Conservation (phyloP, 208 protist species). For the Trypanosoma melophagium region DNA sequence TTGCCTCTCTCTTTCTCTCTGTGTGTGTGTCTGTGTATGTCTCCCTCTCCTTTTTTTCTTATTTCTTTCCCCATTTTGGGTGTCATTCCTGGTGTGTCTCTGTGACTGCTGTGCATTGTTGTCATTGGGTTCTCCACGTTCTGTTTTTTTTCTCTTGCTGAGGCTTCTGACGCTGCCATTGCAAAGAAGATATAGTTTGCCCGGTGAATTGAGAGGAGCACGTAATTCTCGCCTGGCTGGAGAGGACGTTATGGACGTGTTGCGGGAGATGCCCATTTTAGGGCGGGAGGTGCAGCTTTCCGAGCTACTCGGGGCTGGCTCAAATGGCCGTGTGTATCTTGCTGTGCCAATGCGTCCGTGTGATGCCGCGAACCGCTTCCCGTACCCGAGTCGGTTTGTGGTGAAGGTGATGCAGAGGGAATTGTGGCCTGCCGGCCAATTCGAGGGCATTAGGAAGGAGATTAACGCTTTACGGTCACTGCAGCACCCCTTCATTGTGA, state of each 20-base stretch:
- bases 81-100: too few relatives aligned
- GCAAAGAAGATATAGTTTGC: too few relatives aligned
- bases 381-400: constrained; percentile 44
- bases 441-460: constrained; percentile 49
- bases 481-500: constrained; percentile 71
- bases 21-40: too few relatives aligned
- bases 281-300: constrained; percentile 59
- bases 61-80: too few relatives aligned
- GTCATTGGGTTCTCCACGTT: too few relatives aligned
- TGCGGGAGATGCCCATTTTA: constrained; percentile 23
- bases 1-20: too few relatives aligned
- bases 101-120: too few relatives aligned
- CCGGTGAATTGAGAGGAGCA: too few relatives aligned
- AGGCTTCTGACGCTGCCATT: too few relatives aligned
- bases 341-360: constrained; percentile 23
- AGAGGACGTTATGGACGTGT: neutral
- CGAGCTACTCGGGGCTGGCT: constrained; percentile 47
- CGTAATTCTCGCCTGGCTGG: neutral
- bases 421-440: constrained; percentile 34
- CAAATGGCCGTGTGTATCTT: constrained; percentile 59
- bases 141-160: too few relatives aligned
- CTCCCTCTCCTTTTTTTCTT: too few relatives aligned
- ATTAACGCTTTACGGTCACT: constrained; percentile 54
- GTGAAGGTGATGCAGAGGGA: constrained; percentile 76
- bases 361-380: constrained; percentile 32